Base-by-base conservation (phyloP, 352 stramenopile species). In the Pythium dissimile region DNA sequence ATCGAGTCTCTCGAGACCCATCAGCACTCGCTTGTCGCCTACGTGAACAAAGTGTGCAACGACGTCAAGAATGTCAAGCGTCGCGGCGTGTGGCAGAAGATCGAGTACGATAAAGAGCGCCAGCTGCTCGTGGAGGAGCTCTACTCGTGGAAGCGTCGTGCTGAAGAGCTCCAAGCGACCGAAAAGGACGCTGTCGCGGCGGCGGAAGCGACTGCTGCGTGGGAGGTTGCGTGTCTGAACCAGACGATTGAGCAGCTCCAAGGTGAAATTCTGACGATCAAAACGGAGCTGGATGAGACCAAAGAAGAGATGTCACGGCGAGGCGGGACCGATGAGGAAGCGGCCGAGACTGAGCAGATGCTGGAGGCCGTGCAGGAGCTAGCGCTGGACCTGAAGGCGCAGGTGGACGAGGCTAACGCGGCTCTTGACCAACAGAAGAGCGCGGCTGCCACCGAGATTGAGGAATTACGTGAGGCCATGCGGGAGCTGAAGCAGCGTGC, bases 101-200 rank as follows among this genome's bases (percentile, higher is more conserved):
- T 67, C 20, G 59, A 67, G 52, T 62, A 48, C n/a, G 59, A 67
- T 31, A 67, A 67, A 46, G 59, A 67, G 38, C 59, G 59, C 5
- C 59, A 67, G 52, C 52, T 58, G 23, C 31, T 67, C 8, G 59
- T 67, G 7, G 59, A 67, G 32, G 59, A 67, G 31, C 45, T 67
- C n/a, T 55, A 67, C 30, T 41, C 48, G 35, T 67, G 59, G 59
- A 67, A 67, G 41, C 51, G 45, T 12, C 27, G 39, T 7, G 46
- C 59, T 2, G 51, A 67, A 26, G 45, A 67, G 31, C 45, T 62
- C 34, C 62, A 62, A 32, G 52, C 59, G 12, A 39, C 20, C 3
- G 44, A 67, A 32, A 53, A 61, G 8, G 59, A 61, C 20, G 52
- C 51, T 1, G 12, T 67, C 8, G 18, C 38, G n/a, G 59, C 59